Base-by-base conservation (phyloP, 2,329 filamentous ascomycete species). In the Ophiobolus disseminans region DNA sequence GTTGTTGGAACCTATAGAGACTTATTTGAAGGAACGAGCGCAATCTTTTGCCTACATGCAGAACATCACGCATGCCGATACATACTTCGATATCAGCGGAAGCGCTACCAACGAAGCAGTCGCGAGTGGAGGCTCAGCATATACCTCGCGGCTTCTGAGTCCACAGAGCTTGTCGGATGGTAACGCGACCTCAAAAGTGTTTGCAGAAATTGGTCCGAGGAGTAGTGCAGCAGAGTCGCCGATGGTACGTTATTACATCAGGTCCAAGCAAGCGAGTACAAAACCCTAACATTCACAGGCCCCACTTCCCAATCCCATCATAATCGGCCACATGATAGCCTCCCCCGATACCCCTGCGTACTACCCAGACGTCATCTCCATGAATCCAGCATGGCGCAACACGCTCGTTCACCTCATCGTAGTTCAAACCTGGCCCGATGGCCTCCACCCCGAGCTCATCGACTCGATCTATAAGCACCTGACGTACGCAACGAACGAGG, bases 301-400 rank as follows among this genome's bases (percentile, higher is more conserved):
- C 5, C 31, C 48, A 6, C 42, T 55, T 21, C 11, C 21, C 2
- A 65, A 62, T n/a, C 57, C 65, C 2, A 21, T 36, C 4, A 37
- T 67, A 3, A 49, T 67, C 8, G 58, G 62, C 34, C 59, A 67
- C 37, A 60, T 67, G 53, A 60, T 64, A 25, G 60, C 53, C 4
- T 50, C 54, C 0, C 44, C 55, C 0, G 37, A 48, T n/a, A 10
- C 21, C 10, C 57, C 55, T 3, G 35, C 48, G 4, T 66, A 64
- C 40, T 61, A 50, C 37, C 57, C 58, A 3, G 13, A 34, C 7
- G 26, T 39, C 6, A 55, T 56, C 10, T 55, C 52, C 35, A 50
- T 67, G 23, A 60, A 58, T 11, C 55, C 66, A 2, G 61, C 60
- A 4, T 70, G 65, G 67, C 60, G 65, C 14, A 44, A 58, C 7